Evolutionary conservation across 352 stramenopile species (phyloP).

Genomic region (Pythium dissotocum): DNA sequence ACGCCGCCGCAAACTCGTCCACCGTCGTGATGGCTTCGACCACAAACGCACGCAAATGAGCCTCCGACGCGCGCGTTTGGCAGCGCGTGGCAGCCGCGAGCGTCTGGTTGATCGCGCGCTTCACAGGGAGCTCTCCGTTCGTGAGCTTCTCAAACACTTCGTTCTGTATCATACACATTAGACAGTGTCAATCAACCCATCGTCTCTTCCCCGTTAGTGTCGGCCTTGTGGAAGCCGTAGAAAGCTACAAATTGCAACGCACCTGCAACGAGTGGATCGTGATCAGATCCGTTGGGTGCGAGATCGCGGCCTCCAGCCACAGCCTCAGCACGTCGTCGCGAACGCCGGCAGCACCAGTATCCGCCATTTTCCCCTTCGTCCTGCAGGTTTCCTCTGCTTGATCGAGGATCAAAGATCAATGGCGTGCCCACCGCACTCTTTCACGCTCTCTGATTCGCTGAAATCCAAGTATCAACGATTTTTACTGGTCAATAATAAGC

Average conservation of each 20-base stretch:
- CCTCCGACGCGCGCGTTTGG: constrained; percentile 57
- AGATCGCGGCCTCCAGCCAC: constrained; percentile 55
- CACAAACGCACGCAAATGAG: constrained; percentile 55
- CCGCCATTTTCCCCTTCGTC: constrained; percentile 19
- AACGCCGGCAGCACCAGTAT: constrained; percentile 4
- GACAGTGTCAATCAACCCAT: constrained; percentile 13
- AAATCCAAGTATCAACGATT: background rate
- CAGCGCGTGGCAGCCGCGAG: constrained; percentile 54
- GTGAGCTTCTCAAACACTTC: constrained; percentile 68
- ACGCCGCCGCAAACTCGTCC: constrained; percentile 49
- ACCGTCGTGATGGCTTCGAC: constrained; percentile 33
- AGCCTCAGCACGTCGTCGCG: constrained; percentile 65
- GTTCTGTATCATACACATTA: constrained; percentile 31
- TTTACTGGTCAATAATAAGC: background rate
- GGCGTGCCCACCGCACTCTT: constrained; percentile 26
- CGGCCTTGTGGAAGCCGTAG: background rate
- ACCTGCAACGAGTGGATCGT: constrained; percentile 69
- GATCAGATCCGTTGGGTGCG: constrained; percentile 45
- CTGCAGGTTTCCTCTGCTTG: constrained; percentile 4
- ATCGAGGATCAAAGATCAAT: constrained; percentile 30
- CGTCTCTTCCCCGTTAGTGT: background rate
- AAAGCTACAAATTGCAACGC: background rate
- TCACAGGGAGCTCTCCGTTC: constrained; percentile 55
- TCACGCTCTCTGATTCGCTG: constrained; percentile 11
- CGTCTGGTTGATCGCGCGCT: constrained; percentile 63